phyloP scores from a whole-genome alignment of 1,139 yeast genomes.

The Taiozyma sp. region DNA sequence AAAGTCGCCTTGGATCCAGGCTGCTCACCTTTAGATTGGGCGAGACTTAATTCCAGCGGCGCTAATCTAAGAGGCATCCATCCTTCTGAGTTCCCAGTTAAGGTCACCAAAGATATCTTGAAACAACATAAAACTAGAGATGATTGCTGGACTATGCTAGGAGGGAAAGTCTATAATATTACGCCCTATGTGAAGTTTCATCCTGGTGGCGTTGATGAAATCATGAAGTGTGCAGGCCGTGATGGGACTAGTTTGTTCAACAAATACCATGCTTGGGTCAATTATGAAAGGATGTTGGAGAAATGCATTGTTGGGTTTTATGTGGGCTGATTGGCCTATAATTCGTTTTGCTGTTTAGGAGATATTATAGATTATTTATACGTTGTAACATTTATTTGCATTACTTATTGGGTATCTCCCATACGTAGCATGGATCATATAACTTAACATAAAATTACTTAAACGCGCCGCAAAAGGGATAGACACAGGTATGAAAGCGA shows the following conservation, averaged over 20 bases:
- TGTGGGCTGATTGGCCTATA: conserved; percentile 9
- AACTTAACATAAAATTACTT: neutral
- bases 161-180: conserved; percentile 78
- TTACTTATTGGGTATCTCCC: too few species aligned
- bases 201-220: conserved; percentile 86
- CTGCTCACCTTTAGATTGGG: conserved; percentile 88
- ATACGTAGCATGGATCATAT: neutral
- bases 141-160: conserved; percentile 85
- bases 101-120: conserved; percentile 56
- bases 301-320: conserved; percentile 70
- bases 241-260: conserved; percentile 81
- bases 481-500: neutral
- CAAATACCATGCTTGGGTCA: conserved; percentile 86
- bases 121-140: conserved; percentile 47
- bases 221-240: conserved; percentile 75
- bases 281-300: conserved; percentile 74
- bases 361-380: neutral
- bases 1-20: conserved; percentile 73
- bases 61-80: conserved; percentile 33
- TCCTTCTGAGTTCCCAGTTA: conserved; percentile 35
- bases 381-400: neutral
- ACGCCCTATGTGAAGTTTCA: conserved; percentile 81
- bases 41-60: conserved; percentile 44
- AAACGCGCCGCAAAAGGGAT: too few species aligned
- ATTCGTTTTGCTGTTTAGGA: neutral